A percentile compares a stretch with the other conserved stretches of the same genome.
phyloP scores from a whole-genome alignment of 371 early-diverging fungal genomes.

The Mortierella sp. region DNA sequence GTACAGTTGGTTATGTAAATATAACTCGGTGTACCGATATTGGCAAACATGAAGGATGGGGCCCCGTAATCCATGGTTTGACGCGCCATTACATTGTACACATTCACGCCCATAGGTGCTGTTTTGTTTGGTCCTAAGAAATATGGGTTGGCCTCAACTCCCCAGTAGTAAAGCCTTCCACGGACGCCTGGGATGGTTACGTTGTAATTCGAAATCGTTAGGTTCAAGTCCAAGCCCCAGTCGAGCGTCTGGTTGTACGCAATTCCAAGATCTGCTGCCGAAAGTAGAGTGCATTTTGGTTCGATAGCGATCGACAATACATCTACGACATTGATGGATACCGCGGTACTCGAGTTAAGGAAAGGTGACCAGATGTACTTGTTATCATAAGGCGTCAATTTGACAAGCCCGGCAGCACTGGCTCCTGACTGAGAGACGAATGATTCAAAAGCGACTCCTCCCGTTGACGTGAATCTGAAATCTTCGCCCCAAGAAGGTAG shows the following conservation, averaged over 20 bases:
- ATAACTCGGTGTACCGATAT: background rate
- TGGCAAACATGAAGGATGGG: background rate
- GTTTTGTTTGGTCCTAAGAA: background rate
- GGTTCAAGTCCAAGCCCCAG: background rate
- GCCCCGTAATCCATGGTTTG: background rate
- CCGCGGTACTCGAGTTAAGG: background rate
- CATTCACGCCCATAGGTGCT: background rate
- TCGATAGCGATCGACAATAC: background rate
- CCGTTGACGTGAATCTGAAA: background rate
- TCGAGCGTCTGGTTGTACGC: background rate
- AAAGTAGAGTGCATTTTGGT: slow-evolving; percentile 1
- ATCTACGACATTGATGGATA: background rate
- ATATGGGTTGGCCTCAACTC: background rate
- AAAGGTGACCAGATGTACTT: background rate
- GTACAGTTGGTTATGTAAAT: background rate
- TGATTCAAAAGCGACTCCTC: background rate
- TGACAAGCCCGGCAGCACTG: background rate
- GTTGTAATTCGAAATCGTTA: background rate
- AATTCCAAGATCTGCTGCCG: background rate
- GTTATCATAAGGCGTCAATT: background rate
- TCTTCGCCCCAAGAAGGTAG: background rate
- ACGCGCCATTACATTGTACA: background rate
- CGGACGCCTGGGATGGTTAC: background rate
- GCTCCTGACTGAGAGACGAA: background rate
- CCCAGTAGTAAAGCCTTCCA: background rate